A percentile compares a stretch with the other conserved stretches of the same genome.
Conservation (phyloP, 116 monocot genomes). For the Phalaenopsis hybrid region DNA sequence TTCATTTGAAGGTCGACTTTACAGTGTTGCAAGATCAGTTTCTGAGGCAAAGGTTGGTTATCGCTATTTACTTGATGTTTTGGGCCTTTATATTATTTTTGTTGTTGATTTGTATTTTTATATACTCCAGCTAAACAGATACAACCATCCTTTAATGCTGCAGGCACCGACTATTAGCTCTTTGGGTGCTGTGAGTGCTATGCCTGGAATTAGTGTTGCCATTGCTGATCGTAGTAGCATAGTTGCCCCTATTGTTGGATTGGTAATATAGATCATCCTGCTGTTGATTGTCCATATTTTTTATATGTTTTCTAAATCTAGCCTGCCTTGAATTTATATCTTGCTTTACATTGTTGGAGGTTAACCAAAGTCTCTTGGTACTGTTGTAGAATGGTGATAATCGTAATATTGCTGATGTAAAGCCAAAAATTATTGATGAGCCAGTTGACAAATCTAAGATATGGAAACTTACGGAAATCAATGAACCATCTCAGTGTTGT, state of each 20-base stretch:
- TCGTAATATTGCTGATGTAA: constrained; percentile 13
- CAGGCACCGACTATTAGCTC: constrained; percentile 20
- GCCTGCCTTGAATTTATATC: not conserved
- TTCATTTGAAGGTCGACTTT: constrained; percentile 9
- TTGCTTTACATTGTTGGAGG: constrained; percentile 11
- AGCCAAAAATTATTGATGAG: constrained; percentile 23
- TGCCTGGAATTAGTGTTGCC: constrained; percentile 18
- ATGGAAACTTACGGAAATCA: constrained; percentile 27
- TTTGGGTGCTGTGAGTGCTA: constrained; percentile 11
- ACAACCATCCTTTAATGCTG: not conserved
- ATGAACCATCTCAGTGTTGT: constrained; percentile 27
- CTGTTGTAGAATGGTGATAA: constrained; percentile 18
- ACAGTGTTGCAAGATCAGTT: constrained; percentile 11
- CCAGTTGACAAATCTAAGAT: constrained; percentile 22
- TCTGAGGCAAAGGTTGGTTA: constrained; percentile 22
- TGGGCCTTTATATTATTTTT: not conserved
- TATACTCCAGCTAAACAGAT: not conserved
- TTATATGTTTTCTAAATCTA: not conserved
- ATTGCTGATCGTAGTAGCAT: constrained; percentile 16
- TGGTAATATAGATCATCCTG: constrained; percentile 13
- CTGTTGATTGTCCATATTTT: not conserved
- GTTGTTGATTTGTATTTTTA: not conserved
- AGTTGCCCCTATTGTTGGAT: constrained; percentile 15
- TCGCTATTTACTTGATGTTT: not conserved
- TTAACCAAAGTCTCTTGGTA: constrained; percentile 4